Conservation (phyloP, 73 alveolate genomes). For the Halteria grandinella region DNA sequence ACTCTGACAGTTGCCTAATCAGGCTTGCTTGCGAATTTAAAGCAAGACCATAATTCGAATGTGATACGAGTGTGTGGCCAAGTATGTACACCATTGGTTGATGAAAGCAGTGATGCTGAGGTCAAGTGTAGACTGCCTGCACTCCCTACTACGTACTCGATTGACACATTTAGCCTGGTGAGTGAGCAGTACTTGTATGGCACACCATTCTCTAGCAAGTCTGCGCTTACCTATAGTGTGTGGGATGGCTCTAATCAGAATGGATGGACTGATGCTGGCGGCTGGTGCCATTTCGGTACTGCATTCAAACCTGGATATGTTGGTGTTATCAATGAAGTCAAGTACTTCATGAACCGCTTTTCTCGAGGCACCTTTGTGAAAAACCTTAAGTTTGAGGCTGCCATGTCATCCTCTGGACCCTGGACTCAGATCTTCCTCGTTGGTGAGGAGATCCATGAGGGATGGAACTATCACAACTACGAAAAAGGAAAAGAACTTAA, state of each 20-base stretch:
- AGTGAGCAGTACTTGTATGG: not conserved
- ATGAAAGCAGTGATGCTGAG: not conserved
- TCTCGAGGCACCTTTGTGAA: not conserved
- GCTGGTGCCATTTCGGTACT: slow-evolving; percentile 2
- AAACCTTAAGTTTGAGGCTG: not conserved
- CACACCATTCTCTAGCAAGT: not conserved
- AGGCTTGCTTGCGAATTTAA: not conserved
- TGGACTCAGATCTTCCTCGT: not conserved
- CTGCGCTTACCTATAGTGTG: not conserved
- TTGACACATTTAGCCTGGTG: not conserved
- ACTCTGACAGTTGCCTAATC: not conserved
- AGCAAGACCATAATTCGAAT: not conserved
- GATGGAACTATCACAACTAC: slow-evolving; percentile 18
- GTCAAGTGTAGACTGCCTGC: not conserved
- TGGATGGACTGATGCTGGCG: slow-evolving; percentile 6
- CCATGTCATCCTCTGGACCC: not conserved
- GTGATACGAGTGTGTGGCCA: slow-evolving; percentile 3
- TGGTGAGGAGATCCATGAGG: slow-evolving; percentile 4
- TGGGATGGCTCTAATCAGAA: too few relatives aligned
- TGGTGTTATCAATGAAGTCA: slow-evolving; percentile 31
- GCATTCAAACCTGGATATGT: slow-evolving; percentile 13
- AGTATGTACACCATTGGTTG: not conserved
- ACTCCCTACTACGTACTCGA: slow-evolving; percentile 25
- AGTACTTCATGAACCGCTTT: slow-evolving; percentile 22
- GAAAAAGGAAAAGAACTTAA: not conserved